phyloP scores from a whole-genome alignment of 2,329 filamentous ascomycete species.

The Coniochaeta ligniaria region DNA sequence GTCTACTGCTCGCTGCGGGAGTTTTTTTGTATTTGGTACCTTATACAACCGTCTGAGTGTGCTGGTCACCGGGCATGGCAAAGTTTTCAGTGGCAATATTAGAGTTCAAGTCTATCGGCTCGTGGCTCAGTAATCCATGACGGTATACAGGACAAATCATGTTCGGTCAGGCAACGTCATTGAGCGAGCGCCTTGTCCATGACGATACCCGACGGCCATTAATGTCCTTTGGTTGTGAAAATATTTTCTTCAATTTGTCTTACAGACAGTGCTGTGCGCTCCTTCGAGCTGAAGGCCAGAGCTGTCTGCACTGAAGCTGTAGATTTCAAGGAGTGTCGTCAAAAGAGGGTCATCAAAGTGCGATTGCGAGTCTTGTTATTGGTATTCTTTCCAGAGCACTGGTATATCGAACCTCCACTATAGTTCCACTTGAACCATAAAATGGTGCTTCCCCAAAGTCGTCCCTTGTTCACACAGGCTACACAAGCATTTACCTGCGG shows the following conservation, averaged over 20 bases:
- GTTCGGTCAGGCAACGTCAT: background rate
- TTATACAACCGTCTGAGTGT: background rate
- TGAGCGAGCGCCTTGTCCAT: no score
- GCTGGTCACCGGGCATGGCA: background rate
- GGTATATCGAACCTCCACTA: background rate
- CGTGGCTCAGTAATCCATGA: background rate
- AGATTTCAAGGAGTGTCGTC: background rate
- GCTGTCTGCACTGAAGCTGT: background rate
- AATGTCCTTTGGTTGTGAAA: no score
- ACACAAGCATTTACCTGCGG: no score
- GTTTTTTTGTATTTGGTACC: background rate
- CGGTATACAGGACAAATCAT: background rate
- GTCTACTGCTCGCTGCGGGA: background rate
- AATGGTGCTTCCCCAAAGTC: background rate
- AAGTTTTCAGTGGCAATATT: background rate
- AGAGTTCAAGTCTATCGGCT: background rate
- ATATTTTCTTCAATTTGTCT: no score
- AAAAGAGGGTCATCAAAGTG: background rate
- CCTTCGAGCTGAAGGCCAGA: background rate
- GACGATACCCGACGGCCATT: background rate
- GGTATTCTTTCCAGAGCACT: background rate
- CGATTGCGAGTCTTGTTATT: background rate
- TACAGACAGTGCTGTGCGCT: background rate
- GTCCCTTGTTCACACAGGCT: no score
- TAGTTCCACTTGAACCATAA: background rate